These are phyloP conservation scores for Mortierella claussenii DNA, from an alignment of 192 early-diverging fungal genomes.

Conservation along the genomic window DNA sequence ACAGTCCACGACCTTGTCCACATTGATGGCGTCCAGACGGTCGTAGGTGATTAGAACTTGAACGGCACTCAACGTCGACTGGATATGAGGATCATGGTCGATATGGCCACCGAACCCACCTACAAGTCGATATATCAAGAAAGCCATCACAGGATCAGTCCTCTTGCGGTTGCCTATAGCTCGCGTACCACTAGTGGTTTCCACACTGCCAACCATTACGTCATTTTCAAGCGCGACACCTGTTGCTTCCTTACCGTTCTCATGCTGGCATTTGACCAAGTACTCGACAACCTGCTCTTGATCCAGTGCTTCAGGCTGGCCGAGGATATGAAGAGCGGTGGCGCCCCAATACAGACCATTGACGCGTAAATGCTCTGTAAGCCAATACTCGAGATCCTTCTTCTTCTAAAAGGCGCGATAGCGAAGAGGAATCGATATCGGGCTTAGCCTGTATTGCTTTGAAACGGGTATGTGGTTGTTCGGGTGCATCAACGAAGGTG, in stretches of 20 bases:
- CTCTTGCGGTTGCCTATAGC: too few relatives aligned
- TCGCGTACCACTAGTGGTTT: too few relatives aligned
- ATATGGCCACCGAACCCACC: constrained; percentile 92
- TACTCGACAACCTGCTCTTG: constrained; percentile 82
- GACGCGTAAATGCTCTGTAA: constrained; percentile 89
- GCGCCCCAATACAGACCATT: constrained; percentile 97
- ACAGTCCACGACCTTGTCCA: constrained; percentile 75
- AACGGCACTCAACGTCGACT: constrained; percentile 92
- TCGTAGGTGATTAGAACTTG: constrained; percentile 88
- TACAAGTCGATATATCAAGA: constrained; percentile 20
- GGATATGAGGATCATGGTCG: constrained; percentile 89
- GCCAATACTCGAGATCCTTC: constrained; percentile 93
- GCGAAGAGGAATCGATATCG: background rate
- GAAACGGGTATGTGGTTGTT: too few relatives aligned
- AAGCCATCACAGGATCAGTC: background rate
- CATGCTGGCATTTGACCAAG: constrained; percentile 79
- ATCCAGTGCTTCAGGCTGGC: constrained; percentile 70
- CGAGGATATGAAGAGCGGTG: constrained; percentile 82
- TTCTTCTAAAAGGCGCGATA: constrained; percentile 73
- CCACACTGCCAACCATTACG: constrained; percentile 7
- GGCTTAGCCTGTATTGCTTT: background rate
- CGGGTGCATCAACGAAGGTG: too few relatives aligned
- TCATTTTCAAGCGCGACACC: too few relatives aligned
- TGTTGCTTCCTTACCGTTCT: constrained; percentile 85
- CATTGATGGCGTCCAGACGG: constrained; percentile 81